Evolutionary conservation across 2,329 filamentous ascomycete species (phyloP).

Genomic region (Cladorrhinum sp.): DNA sequence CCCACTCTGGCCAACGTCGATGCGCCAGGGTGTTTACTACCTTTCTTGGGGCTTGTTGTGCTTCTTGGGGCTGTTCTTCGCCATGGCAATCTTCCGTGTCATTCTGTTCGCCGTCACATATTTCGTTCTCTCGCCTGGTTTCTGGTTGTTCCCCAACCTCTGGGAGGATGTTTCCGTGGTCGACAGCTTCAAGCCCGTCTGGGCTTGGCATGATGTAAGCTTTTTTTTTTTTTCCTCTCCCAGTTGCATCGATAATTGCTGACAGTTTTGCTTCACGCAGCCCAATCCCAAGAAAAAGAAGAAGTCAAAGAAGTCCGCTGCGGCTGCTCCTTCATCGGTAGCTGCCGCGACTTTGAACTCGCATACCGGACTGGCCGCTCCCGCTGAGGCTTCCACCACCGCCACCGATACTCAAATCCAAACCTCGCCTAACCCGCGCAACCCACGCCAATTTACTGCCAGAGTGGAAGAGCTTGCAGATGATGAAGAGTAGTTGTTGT

Average conservation of each 20-base stretch:
- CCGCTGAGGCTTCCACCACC: constrained; percentile 36
- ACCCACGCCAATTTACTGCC: constrained; percentile 45
- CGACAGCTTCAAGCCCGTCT: constrained; percentile 91
- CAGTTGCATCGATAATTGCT: constrained; percentile 11
- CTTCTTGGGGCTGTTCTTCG: constrained; percentile 88
- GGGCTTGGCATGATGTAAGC: constrained; percentile 95
- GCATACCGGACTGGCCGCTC: constrained; percentile 50
- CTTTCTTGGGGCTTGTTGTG: constrained; percentile 90
- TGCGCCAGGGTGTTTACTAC: constrained; percentile 95
- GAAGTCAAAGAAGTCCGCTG: constrained; percentile 42
- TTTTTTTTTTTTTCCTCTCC: constrained; percentile 15
- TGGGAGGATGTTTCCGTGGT: constrained; percentile 99
- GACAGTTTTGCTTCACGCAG: constrained; percentile 25
- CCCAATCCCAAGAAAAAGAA: constrained; percentile 49
- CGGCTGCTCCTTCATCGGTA: constrained; percentile 34
- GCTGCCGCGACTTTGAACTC: constrained; percentile 48
- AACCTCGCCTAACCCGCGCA: constrained; percentile 42
- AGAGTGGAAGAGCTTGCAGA: constrained; percentile 36
- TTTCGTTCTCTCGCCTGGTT: constrained; percentile 75
- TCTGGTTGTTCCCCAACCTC: constrained; percentile 98
- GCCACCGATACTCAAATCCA: constrained; percentile 55
- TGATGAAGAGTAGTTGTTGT: constrained; percentile 28
- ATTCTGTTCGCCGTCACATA: constrained; percentile 93
- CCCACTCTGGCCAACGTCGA: constrained; percentile 88
- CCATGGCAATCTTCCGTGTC: constrained; percentile 94